Conservation (phyloP, 306 rosid species). For the Gynostemma pentaphyllum region DNA sequence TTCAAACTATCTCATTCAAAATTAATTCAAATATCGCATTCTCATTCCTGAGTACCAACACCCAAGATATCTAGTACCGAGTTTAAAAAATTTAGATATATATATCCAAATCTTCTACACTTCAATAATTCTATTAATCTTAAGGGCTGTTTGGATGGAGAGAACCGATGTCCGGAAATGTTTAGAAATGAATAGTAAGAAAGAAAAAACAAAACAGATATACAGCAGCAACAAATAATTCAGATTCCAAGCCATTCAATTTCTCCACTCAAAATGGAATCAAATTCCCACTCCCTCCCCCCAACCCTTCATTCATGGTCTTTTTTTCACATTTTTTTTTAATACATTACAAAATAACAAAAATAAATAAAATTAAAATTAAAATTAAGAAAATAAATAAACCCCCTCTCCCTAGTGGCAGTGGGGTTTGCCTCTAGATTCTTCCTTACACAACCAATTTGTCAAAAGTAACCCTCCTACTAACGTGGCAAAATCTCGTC, state of each 20-base stretch:
- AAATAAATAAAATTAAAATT: slow-evolving; percentile 1
- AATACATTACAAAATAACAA: neutral
- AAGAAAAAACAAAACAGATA: neutral
- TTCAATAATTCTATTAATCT: too few species aligned
- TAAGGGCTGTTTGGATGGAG: too few species aligned
- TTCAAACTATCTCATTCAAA: too few species aligned
- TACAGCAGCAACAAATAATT: neutral
- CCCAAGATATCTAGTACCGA: too few species aligned
- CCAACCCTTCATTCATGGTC: too few species aligned
- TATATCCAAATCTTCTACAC: too few species aligned
- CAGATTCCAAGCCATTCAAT: neutral
- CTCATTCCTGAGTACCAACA: too few species aligned
- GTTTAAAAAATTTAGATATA: too few species aligned
- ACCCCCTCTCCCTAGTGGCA: too few species aligned
- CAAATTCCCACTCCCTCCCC: neutral
- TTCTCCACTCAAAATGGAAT: neutral
- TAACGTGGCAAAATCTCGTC: slow-evolving; percentile 31
- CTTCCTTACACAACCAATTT: slow-evolving; percentile 7
- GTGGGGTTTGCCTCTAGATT: slow-evolving; percentile 33
- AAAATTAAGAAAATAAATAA: neutral
- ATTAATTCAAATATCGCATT: too few species aligned
- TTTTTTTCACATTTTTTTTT: neutral
- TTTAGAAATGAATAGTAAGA: neutral
- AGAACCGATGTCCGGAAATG: too few species aligned
- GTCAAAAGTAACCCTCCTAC: slow-evolving; percentile 22